These are phyloP conservation scores for Rhynchosporium graminicola DNA, from an alignment of 2,329 filamentous ascomycete genomes.

Conservation along the genomic window DNA sequence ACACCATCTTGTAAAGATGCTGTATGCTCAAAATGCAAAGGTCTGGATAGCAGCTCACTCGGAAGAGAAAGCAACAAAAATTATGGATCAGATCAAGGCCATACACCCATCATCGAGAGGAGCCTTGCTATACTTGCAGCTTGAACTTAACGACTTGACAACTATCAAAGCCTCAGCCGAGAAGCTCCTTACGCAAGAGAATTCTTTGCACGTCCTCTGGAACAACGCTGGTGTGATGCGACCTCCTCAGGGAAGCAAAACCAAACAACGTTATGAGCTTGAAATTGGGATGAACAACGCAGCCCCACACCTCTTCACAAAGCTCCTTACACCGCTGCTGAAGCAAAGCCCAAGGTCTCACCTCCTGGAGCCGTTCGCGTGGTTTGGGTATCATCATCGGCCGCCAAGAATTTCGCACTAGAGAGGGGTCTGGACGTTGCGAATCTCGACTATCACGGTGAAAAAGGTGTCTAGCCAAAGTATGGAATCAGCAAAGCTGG, in stretches of 20 bases:
- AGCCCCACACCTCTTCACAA: slow-evolving; percentile 42
- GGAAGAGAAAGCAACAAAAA: slow-evolving; percentile 41
- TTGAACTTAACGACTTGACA: slow-evolving; percentile 43
- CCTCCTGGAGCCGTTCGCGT: slow-evolving; percentile 36
- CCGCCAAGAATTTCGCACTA: slow-evolving; percentile 17
- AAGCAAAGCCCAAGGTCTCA: slow-evolving; percentile 31
- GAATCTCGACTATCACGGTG: slow-evolving; percentile 28
- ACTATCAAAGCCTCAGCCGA: slow-evolving; percentile 43
- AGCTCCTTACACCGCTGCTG: slow-evolving; percentile 40
- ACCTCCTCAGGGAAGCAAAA: slow-evolving; percentile 29
- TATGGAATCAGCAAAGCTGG: slow-evolving; percentile 30
- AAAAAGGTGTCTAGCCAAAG: slow-evolving; percentile 19
- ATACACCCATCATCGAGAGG: slow-evolving; percentile 37
- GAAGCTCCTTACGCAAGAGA: slow-evolving; percentile 41
- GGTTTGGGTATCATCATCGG: slow-evolving; percentile 39
- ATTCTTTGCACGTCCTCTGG: slow-evolving; percentile 44
- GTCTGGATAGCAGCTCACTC: slow-evolving; percentile 47
- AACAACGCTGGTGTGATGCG: slow-evolving; percentile 45
- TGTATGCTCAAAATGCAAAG: slow-evolving; percentile 45
- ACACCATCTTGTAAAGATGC: slow-evolving; percentile 41
- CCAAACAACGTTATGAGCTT: slow-evolving; percentile 40
- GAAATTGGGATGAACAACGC: slow-evolving; percentile 42
- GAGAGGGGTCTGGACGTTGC: slow-evolving; percentile 21
- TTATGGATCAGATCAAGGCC: slow-evolving; percentile 44
- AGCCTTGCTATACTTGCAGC: slow-evolving; percentile 40